Percentiles rank a stretch among this genome's conserved stretches.
Conservation (phyloP, 225 moss, liverwort and hornwort genomes). For the Pseudisothecium myosuroides region DNA sequence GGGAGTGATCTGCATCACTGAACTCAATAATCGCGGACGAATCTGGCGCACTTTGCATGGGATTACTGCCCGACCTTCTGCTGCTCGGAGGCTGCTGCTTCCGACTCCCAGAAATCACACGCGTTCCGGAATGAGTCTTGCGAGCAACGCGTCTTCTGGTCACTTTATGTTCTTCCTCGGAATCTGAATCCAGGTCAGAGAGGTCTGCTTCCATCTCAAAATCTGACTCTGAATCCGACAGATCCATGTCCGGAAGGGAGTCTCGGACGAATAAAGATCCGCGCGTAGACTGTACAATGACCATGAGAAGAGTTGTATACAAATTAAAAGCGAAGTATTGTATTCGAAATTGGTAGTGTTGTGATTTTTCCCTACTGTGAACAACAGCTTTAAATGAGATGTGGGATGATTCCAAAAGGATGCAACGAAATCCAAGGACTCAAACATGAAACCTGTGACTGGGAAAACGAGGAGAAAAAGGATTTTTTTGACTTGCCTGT, state of each 20-base stretch:
- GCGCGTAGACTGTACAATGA: conserved; percentile 8
- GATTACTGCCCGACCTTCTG: conserved; percentile 14
- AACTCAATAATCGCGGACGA: background rate
- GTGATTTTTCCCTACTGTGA: background rate
- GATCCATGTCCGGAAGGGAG: conserved; percentile 64
- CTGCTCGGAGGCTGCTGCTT: conserved; percentile 12
- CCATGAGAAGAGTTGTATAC: background rate
- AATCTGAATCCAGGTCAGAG: conserved; percentile 30
- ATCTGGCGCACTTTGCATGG: background rate
- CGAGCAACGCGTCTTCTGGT: conserved; percentile 50
- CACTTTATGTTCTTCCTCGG: conserved; percentile 22
- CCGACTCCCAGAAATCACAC: conserved; percentile 1
- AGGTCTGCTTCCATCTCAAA: conserved; percentile 18
- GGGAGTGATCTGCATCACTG: background rate
- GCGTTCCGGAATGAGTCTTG: conserved; percentile 30
- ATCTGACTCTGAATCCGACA: conserved; percentile 51
- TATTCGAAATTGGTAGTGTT: too few relatives aligned
- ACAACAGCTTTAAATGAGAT: background rate
- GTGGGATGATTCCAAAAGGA: background rate
- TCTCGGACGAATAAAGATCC: background rate
- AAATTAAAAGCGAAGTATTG: background rate
- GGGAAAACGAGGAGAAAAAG: background rate
- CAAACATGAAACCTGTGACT: background rate
- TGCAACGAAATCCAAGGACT: background rate
- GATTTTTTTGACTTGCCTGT: conserved; percentile 39